These are phyloP conservation scores for Trifolium fragiferum DNA, from an alignment of 306 rosid species.

Conservation along the genomic window DNA sequence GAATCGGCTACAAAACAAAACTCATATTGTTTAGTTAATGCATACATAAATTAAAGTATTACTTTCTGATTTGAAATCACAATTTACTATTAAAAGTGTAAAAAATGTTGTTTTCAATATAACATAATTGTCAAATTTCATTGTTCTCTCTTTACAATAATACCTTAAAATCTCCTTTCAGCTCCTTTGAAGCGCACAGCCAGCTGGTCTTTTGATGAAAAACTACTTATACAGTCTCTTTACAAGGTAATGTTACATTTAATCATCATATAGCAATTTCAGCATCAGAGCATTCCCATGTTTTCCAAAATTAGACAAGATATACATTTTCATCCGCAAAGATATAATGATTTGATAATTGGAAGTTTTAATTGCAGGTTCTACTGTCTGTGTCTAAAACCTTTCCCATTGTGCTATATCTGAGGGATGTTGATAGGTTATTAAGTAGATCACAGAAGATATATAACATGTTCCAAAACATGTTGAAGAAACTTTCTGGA, in stretches of 20 bases:
- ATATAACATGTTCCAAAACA: conserved; percentile 76
- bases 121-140: background rate
- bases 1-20: conserved; percentile 18
- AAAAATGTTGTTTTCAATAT: no score
- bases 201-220: conserved; percentile 96
- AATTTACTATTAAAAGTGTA: no score
- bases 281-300: background rate
- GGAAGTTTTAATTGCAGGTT: conserved; percentile 60
- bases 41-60: no score
- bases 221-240: conserved; percentile 79
- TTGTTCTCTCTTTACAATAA: background rate
- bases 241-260: conserved; percentile 64
- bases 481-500: conserved; percentile 84
- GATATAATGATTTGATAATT: conserved; percentile 25
- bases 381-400: conserved; percentile 74
- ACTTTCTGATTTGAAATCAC: no score
- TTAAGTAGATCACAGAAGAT: conserved; percentile 70
- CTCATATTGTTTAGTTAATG: no score
- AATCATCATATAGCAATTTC: conserved; percentile 3
- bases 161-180: conserved; percentile 38
- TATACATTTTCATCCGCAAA: background rate
- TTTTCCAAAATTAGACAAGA: conserved; percentile 22
- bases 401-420: conserved; percentile 75
- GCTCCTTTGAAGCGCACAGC: conserved; percentile 71
- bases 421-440: conserved; percentile 77